phyloP scores from a whole-genome alignment of 2,329 filamentous ascomycete species.

The Claviceps arundinis region DNA sequence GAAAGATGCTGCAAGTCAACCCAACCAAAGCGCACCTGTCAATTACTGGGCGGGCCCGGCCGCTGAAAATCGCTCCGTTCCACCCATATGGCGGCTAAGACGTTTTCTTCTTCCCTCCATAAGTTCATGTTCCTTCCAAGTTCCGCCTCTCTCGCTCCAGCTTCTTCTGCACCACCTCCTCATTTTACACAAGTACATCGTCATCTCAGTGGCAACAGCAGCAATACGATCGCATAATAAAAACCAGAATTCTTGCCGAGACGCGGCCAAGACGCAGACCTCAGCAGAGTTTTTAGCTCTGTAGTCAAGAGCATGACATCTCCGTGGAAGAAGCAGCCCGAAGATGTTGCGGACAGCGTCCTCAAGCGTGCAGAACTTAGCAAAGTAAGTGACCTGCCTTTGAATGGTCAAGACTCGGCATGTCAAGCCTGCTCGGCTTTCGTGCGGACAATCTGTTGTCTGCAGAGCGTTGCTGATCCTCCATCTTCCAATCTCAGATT shows the following conservation, averaged over 20 bases:
- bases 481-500: slow-evolving; percentile 48
- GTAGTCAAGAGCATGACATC: slow-evolving; percentile 35
- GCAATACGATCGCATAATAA: background rate
- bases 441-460: background rate
- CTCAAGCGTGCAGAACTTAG: slow-evolving; percentile 61
- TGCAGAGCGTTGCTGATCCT: background rate
- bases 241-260: background rate
- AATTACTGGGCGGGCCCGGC: background rate
- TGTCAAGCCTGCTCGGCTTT: background rate
- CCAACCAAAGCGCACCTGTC: too few relatives aligned
- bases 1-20: too few relatives aligned
- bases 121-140: background rate
- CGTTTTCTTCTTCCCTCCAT: background rate
- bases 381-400: slow-evolving; percentile 42
- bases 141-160: slow-evolving; percentile 3
- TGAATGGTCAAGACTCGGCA: background rate
- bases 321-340: slow-evolving; percentile 49
- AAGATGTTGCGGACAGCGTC: slow-evolving; percentile 53
- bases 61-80: slow-evolving; percentile 4
- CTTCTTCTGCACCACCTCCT: background rate
- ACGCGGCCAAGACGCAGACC: background rate
- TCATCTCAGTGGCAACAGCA: background rate
- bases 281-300: background rate
- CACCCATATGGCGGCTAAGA: slow-evolving; percentile 1
- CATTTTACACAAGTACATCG: background rate